These are phyloP conservation scores for Microbotryum silenes-acaulis DNA, from an alignment of 1,284 basidiomycete genomes.

Conservation along the genomic window DNA sequence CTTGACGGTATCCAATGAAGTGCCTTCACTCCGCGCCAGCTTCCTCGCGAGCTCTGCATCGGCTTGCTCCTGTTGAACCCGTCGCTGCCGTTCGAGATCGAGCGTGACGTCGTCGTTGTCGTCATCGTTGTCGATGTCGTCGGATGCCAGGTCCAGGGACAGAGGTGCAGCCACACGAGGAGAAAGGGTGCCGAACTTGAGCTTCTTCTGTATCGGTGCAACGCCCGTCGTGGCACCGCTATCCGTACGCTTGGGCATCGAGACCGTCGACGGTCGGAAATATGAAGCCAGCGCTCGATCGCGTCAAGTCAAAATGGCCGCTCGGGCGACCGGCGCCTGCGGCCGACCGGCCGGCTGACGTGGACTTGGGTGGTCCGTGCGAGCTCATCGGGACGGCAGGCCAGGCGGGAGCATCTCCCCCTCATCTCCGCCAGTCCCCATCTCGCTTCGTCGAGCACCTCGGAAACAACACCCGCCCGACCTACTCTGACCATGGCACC, in stretches of 20 bases:
- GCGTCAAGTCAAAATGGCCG: too few relatives aligned
- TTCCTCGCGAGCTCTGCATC: neutral
- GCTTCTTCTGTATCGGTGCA: conserved; percentile 1
- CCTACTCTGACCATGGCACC: conserved; percentile 44
- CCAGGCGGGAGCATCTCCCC: too few relatives aligned
- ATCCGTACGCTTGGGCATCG: neutral
- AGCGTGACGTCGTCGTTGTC: neutral
- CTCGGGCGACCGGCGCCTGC: too few relatives aligned
- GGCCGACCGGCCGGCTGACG: too few relatives aligned
- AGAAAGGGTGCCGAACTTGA: neutral
- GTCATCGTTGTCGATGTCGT: neutral
- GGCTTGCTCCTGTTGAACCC: neutral
- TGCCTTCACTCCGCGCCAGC: conserved; percentile 1
- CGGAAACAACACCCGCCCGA: neutral
- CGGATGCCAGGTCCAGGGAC: neutral
- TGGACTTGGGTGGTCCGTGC: too few relatives aligned
- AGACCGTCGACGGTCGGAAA: neutral
- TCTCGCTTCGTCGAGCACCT: neutral
- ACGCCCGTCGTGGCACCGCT: too few relatives aligned
- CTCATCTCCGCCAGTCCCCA: neutral
- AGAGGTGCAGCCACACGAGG: neutral
- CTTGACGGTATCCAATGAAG: neutral
- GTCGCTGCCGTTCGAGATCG: neutral
- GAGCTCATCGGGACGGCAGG: too few relatives aligned
- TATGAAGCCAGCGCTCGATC: neutral